phyloP scores from a whole-genome alignment of 257 asterid genomes.

The Dorcoceras hygrometricum region DNA sequence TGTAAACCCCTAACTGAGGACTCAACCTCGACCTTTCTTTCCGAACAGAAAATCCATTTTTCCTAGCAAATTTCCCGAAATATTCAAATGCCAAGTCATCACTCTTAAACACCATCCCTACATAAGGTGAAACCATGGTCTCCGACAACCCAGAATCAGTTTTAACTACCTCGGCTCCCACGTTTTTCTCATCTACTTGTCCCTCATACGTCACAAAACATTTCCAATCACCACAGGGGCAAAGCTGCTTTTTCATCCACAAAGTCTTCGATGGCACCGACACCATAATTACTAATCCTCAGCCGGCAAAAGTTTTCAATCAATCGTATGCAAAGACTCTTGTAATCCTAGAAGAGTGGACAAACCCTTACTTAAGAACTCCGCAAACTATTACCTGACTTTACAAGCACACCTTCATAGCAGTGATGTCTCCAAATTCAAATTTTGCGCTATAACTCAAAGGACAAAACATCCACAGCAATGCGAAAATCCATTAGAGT shows the following conservation, averaged over 20 bases:
- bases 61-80: conserved; percentile 62
- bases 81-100: conserved; percentile 56
- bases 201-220: conserved; percentile 51
- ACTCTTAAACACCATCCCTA: conserved; percentile 62
- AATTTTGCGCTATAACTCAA: conserved; percentile 4
- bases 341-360: not conserved
- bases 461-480: not conserved
- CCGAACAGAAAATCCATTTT: conserved; percentile 55
- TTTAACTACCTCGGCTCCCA: conserved; percentile 37
- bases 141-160: conserved; percentile 34
- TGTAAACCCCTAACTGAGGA: conserved; percentile 65
- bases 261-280: conserved; percentile 39
- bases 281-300: conserved; percentile 33
- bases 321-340: conserved; percentile 9
- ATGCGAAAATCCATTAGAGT: not conserved
- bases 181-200: conserved; percentile 35
- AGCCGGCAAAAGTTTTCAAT: not conserved
- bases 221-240: conserved; percentile 81
- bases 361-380: conserved; percentile 24
- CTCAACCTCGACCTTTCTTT: conserved; percentile 70
- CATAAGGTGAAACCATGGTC: conserved; percentile 48
- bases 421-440: conserved; percentile 18
- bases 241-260: conserved; percentile 64
- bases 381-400: conserved; percentile 11
- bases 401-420: not conserved